These are phyloP conservation scores for Chlorella sp. DNA, from an alignment of 139 green algal species.

Conservation along the genomic window DNA sequence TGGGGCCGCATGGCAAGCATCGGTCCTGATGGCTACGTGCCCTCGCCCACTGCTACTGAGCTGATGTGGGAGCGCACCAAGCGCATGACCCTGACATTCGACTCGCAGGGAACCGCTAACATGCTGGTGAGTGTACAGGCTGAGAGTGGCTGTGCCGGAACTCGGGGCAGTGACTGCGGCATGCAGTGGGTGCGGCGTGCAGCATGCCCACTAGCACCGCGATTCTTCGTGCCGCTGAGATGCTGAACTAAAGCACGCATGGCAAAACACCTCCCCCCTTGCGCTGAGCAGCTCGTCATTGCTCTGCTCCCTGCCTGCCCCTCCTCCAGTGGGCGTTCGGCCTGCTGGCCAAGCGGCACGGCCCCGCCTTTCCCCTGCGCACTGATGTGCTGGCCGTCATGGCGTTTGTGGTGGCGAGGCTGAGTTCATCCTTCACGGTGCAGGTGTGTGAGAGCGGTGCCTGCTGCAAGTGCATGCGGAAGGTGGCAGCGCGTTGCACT, in stretches of 20 bases:
- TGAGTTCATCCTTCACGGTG: not conserved
- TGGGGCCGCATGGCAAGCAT: slow-evolving; percentile 17
- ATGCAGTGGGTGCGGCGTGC: no score
- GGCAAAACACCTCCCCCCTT: no score
- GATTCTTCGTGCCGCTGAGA: no score
- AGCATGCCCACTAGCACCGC: no score
- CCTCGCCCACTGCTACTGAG: not conserved
- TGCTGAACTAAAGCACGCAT: no score
- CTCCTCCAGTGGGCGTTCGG: slow-evolving; percentile 11
- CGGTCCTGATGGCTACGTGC: not conserved
- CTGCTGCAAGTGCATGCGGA: not conserved
- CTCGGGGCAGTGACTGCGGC: no score
- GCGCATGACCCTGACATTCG: not conserved
- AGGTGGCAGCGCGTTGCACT: no score
- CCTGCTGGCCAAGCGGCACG: slow-evolving; percentile 19
- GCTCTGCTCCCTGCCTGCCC: not conserved
- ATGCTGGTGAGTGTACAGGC: slow-evolving; percentile 4
- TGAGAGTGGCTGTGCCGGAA: no score
- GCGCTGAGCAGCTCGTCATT: no score
- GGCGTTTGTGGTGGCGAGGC: not conserved
- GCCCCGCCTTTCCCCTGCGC: not conserved
- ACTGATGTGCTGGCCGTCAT: slow-evolving; percentile 21
- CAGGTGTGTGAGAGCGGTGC: not conserved
- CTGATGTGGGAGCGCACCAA: slow-evolving; percentile 32
- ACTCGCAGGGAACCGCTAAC: slow-evolving; percentile 11